phyloP scores from a whole-genome alignment of 2,329 filamentous ascomycete genomes.

The Fonsecaea multimorphosa region DNA sequence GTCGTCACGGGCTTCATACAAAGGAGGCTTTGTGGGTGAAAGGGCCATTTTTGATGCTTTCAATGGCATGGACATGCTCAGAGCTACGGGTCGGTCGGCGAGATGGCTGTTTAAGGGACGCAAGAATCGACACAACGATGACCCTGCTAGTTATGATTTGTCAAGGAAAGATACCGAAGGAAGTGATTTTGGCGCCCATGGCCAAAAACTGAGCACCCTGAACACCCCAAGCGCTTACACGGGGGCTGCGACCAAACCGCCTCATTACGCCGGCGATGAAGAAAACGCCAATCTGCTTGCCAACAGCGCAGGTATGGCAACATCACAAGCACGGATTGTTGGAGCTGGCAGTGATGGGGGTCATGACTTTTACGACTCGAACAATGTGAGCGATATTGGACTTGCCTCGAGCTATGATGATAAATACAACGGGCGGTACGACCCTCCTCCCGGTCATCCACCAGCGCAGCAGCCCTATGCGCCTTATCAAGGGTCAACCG shows the following conservation, averaged over 20 bases:
- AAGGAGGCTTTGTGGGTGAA: slow-evolving; percentile 69
- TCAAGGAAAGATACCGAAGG: slow-evolving; percentile 27
- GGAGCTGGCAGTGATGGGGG: slow-evolving; percentile 5
- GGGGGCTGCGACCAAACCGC: slow-evolving; percentile 19
- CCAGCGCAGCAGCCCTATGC: slow-evolving; percentile 8
- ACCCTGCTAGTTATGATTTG: slow-evolving; percentile 51
- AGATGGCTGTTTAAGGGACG: slow-evolving; percentile 81
- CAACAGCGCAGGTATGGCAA: slow-evolving; percentile 34
- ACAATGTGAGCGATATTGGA: slow-evolving; percentile 34
- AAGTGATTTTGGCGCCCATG: slow-evolving; percentile 22
- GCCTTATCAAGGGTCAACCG: slow-evolving; percentile 13
- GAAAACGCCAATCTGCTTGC: slow-evolving; percentile 50
- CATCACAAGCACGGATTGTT: slow-evolving; percentile 6
- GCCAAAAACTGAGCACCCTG: slow-evolving; percentile 27
- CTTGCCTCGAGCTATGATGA: slow-evolving; percentile 34
- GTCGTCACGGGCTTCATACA: slow-evolving; percentile 53
- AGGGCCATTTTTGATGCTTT: slow-evolving; percentile 73
- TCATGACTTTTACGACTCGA: slow-evolving; percentile 19
- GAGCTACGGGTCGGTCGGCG: slow-evolving; percentile 76
- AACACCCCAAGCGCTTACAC: slow-evolving; percentile 21
- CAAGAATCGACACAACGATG: slow-evolving; percentile 52
- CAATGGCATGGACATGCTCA: slow-evolving; percentile 83
- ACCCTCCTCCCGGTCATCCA: slow-evolving; percentile 1
- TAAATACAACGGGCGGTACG: slow-evolving; percentile 20
- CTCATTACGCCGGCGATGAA: slow-evolving; percentile 39